Evolutionary conservation across 2,329 filamentous ascomycete species (phyloP), one percentile per base, ranked within the genome.

Genomic region (Fusarium miscanthi): DNA sequence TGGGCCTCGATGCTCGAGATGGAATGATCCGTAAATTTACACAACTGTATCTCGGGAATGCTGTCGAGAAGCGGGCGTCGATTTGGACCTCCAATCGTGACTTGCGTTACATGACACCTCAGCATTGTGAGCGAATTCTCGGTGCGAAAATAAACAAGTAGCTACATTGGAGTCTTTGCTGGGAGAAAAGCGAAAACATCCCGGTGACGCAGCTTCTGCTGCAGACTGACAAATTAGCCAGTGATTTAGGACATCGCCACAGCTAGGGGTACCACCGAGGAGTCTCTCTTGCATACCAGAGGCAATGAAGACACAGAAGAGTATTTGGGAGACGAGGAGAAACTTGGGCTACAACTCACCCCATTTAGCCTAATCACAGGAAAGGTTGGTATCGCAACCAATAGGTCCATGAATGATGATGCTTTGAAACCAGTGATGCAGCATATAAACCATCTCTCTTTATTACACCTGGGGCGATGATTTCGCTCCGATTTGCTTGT

Each of bases 11-110:
- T 9, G 1, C 27, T 11, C 3, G 31, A 31, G 8, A 11, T 35
- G 1, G 58, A 61, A 10, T 56, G 21, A 19, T 45, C 31, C 1
- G 1, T 5, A 9, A 56, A 33, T 14, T 5, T 2, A 14, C 17
- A 10, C 3, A 2, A 1, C 3, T 14, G 58, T 9, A 53, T 1
- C 8, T 8, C 4, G 5, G 30, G 5, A 3, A 30, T 30, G 2
- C 2, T 53, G 14, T 30, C 38, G 2, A 53, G n/a, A 42, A 59
- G 27, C 1, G 58, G 11, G 23, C 31, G 58, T 3, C 16, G 7
- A 2, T 6, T 9, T 8, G 25, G 31, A 9, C 40, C 31, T 31
- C 40, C 21, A 21, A 45, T 45, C 3, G 0, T 9, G 17, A 38
- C 31, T 7, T n/a, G 8, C 3, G 31, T 10, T 1, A 38, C 11